A percentile compares a stretch with the other conserved stretches of the same genome.
These are phyloP conservation scores for Cladophialophora yegresii DNA, from an alignment of 2,329 filamentous ascomycete species.

Conservation along the genomic window DNA sequence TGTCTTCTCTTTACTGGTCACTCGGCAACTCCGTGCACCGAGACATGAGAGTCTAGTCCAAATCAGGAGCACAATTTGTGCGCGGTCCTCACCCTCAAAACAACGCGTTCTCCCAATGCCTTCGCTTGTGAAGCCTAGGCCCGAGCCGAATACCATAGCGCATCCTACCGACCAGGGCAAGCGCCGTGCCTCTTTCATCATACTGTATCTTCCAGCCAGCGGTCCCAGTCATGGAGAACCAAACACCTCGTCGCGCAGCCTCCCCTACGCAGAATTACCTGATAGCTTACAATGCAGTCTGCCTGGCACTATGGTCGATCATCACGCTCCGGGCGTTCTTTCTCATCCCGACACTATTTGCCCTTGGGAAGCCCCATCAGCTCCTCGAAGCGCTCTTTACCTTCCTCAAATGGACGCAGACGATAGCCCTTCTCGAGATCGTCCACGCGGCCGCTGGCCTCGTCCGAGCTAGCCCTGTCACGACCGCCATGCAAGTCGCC, in stretches of 20 bases:
- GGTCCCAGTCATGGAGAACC: background rate
- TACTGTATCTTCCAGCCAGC: background rate
- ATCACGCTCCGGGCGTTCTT: conserved; percentile 70
- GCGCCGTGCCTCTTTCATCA: background rate
- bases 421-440: conserved; percentile 78
- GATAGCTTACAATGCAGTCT: conserved; percentile 79
- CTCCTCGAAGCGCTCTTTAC: conserved; percentile 53
- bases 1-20: too few relatives aligned
- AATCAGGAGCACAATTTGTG: background rate
- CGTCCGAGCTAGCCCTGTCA: conserved; percentile 80
- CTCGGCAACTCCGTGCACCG: too few relatives aligned
- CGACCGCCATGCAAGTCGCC: conserved; percentile 86
- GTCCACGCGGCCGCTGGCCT: conserved; percentile 76
- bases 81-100: background rate
- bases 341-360: conserved; percentile 55
- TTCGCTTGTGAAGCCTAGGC: background rate
- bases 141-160: background rate
- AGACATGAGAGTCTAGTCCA: background rate
- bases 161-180: background rate
- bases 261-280: conserved; percentile 63
- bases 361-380: conserved; percentile 46
- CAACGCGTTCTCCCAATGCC: background rate
- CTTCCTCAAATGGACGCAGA: conserved; percentile 68
- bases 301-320: conserved; percentile 73
- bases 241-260: background rate